Evolutionary conservation across 2,329 filamentous ascomycete genomes (phyloP).

Genomic region (Pseudogymnoascus sp.): DNA sequence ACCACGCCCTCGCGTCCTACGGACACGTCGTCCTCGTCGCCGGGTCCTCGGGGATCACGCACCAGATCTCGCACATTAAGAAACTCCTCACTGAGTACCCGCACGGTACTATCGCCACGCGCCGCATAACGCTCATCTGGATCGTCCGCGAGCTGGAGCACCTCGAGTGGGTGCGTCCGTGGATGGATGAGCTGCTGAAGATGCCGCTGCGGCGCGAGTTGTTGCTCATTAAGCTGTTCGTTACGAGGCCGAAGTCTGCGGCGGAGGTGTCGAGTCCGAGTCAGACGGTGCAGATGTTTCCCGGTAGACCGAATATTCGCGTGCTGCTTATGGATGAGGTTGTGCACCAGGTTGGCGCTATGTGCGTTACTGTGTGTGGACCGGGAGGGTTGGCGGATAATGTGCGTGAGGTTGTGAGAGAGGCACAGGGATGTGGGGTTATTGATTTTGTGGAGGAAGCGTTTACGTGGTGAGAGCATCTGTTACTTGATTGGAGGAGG

Average conservation of each 20-base stretch:
- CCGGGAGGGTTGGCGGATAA: slow-evolving; percentile 69
- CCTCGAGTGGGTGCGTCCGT: slow-evolving; percentile 87
- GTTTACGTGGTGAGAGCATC: slow-evolving; percentile 45
- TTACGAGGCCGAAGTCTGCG: slow-evolving; percentile 79
- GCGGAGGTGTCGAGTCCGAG: slow-evolving; percentile 71
- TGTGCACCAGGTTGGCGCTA: slow-evolving; percentile 73
- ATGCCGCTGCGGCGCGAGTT: slow-evolving; percentile 77
- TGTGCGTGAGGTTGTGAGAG: slow-evolving; percentile 60
- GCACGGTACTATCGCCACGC: slow-evolving; percentile 66
- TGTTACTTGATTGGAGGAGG: neutral
- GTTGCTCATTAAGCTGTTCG: slow-evolving; percentile 79
- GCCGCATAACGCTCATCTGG: slow-evolving; percentile 80
- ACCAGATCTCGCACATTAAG: slow-evolving; percentile 82
- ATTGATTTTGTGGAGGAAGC: slow-evolving; percentile 73
- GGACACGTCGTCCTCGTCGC: slow-evolving; percentile 87
- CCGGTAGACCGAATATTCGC: slow-evolving; percentile 76
- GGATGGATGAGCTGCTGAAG: slow-evolving; percentile 66
- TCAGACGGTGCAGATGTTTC: slow-evolving; percentile 81
- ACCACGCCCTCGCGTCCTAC: slow-evolving; percentile 83
- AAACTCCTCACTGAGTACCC: slow-evolving; percentile 65
- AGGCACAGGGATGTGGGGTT: slow-evolving; percentile 52
- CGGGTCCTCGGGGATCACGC: slow-evolving; percentile 89
- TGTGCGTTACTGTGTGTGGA: slow-evolving; percentile 77
- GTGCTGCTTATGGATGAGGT: slow-evolving; percentile 77
- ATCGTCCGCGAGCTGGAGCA: slow-evolving; percentile 83